Evolutionary conservation across 2,329 filamentous ascomycete genomes (phyloP), one percentile per base, ranked within the genome.

Genomic region (Aspergillus carbonarius): DNA sequence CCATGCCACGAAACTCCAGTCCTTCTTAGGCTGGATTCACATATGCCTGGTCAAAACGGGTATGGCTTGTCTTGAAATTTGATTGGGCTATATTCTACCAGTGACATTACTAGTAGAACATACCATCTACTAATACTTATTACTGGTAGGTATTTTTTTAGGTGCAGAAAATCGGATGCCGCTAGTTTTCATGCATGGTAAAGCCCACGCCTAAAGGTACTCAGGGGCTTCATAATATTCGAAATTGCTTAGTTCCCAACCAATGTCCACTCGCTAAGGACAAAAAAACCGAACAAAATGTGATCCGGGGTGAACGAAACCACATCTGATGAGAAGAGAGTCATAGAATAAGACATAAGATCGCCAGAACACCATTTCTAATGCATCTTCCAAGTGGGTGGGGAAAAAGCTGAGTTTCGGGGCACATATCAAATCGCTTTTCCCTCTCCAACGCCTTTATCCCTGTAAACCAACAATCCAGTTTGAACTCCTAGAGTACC

Each of bases 401-500:
- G 25, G 47, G 9, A 48, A 23, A 51, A 27, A 55, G 46, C 20
- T 15, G 18, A 48, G 27, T 27, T 8, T 13, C n/a, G 15, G 23
- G 23, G 15, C 27, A 30, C 9, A 48, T 13, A 32, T 30, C 12
- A 48, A n/a, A 57, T 57, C 56, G 27, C 49, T 39, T 55, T 58
- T 32, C 9, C 37, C 55, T 54, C 42, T 17, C 23, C 47, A 60
- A 57, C 57, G 55, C 61, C 61, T 57, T 47, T 58, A 54, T 56
- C 50, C 52, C 37, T 35, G 32, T 32, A 60, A 59, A 55, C 39
- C 58, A 53, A 37, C 35, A 34, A 54, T 34, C 25, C 42, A 57
- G 50, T 48, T 39, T 46, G 48, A 52, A 51, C 46, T 35, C 59
- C 49, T 35, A 40, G 35, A 50, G 30, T 37, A 30, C 12, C 46